Evolutionary conservation across 176 grass and related monocot genomes (phyloP), one percentile per base, ranked within the genome.

Genomic region (Paspalum notatum): DNA sequence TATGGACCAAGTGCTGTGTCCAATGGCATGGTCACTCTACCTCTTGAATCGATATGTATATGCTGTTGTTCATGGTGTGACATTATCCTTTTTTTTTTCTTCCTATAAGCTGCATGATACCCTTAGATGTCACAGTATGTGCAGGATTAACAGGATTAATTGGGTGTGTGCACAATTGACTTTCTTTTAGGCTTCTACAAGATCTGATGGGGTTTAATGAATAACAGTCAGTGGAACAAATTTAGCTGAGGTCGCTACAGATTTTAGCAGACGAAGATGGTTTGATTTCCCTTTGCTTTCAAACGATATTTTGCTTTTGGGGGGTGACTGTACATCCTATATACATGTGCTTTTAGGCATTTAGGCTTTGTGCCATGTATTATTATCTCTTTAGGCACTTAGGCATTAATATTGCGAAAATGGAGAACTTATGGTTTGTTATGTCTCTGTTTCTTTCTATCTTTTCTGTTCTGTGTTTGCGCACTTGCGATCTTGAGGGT

Each of bases 11-110:
- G 5, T n/a, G 9, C 27, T 66, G 20, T 42, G 49, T 32, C 25
- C 51, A 47, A 68, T 16, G 49, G 25, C n/a, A 60, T 84, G 48
- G 9, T 68, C 12, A 46, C 7, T 68, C 42, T 68, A 68, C n/a
- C 64, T 44, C 39, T 63, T 63, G 61, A 39, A 63, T 20, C 40
- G 37, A 20, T 40, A 65, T 20, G 37, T 39, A 40, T 20, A 65
- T 64, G 16, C 1, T 39, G 18, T 63, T 64, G 62, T 64, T 12
- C 4, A 60, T 60, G 57, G 57, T 60, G 22, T 25, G 9, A 60
- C 9, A 2, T 26, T 60, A 60, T 32, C 32, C 32, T 32, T 32
- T 60, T 60, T 32, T 60, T 60, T 13, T 26, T 60, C 57, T 26
- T 0, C 25, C 26, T 61, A 11, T 61, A 61, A 27, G 24, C 9